Conservation (phyloP, 331 rosid genomes). For the Malus hybrid region DNA sequence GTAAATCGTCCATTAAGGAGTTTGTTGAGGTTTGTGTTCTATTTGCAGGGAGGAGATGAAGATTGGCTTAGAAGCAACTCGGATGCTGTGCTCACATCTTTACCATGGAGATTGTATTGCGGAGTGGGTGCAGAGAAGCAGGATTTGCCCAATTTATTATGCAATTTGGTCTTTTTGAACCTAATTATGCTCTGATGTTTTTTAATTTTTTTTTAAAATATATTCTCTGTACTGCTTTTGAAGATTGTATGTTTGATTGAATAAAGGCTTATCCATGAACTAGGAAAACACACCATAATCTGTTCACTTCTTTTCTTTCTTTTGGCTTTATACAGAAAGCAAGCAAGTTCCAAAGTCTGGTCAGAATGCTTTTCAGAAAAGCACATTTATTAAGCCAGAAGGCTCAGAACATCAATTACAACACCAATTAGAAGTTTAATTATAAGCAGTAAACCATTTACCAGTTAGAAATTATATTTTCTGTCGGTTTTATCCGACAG, state of each 20-base stretch:
- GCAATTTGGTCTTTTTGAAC: no score
- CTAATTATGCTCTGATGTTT: no score
- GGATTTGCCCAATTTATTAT: no score
- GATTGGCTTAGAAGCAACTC: no score
- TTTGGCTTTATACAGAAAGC: background rate
- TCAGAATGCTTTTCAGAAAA: background rate
- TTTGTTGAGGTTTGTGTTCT: slow-evolving; percentile 8
- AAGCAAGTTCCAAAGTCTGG: background rate
- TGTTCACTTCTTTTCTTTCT: background rate
- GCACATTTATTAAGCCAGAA: background rate
- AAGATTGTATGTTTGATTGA: background rate
- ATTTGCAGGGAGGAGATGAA: no score
- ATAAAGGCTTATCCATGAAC: background rate
- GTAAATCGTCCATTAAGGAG: background rate
- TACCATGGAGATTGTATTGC: no score
- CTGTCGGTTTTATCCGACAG: no score
- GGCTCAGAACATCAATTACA: background rate
- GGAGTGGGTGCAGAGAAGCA: no score
- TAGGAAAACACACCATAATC: background rate
- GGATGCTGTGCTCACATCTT: no score
- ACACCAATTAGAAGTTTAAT: background rate
- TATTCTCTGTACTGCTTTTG: no score
- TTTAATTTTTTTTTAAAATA: no score
- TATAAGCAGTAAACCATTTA: background rate
- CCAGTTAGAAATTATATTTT: no score